These are phyloP conservation scores for Ogataea degrootiae DNA, from an alignment of 805 yeast species.

Conservation along the genomic window DNA sequence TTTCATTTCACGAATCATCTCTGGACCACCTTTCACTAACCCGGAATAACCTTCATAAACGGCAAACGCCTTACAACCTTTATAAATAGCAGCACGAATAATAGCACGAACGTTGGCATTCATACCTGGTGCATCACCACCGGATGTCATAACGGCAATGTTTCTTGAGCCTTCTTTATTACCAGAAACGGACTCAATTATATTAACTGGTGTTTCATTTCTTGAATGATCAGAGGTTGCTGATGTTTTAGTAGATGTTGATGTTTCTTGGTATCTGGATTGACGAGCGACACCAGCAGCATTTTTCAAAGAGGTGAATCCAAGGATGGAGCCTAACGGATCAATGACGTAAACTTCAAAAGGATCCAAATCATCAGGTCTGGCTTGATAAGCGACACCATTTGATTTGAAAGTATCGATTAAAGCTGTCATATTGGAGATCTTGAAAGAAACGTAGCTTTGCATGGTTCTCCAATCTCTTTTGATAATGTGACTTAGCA, in stretches of 20 bases:
- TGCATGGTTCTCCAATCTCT: conserved; percentile 50
- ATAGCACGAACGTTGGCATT: conserved; percentile 72
- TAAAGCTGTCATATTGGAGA: conserved; percentile 35
- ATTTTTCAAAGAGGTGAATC: conserved; percentile 63
- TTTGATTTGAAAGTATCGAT: conserved; percentile 30
- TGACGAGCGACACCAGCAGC: conserved; percentile 37
- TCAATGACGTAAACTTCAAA: conserved; percentile 72
- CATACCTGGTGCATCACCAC: conserved; percentile 84
- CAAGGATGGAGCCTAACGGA: conserved; percentile 79
- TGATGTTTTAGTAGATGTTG: not conserved
- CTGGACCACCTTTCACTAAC: conserved; percentile 57
- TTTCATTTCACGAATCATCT: conserved; percentile 52
- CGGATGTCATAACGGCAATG: conserved; percentile 76
- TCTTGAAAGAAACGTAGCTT: conserved; percentile 41
- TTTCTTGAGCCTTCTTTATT: conserved; percentile 28
- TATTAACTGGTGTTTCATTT: not conserved
- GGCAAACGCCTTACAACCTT: conserved; percentile 62
- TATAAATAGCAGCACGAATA: conserved; percentile 60
- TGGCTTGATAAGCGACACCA: conserved; percentile 43
- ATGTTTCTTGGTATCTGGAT: not conserved
- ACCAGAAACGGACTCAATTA: not conserved
- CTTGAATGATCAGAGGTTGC: not conserved
- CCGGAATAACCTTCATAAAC: conserved; percentile 75
- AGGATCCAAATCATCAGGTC: conserved; percentile 73
- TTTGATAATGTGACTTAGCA: conserved; percentile 24